A percentile compares a stretch with the other conserved stretches of the same genome.
These are phyloP conservation scores for Plasmodium falciparum DNA, from an alignment of 169 alveolate genomes.

Conservation along the genomic window DNA sequence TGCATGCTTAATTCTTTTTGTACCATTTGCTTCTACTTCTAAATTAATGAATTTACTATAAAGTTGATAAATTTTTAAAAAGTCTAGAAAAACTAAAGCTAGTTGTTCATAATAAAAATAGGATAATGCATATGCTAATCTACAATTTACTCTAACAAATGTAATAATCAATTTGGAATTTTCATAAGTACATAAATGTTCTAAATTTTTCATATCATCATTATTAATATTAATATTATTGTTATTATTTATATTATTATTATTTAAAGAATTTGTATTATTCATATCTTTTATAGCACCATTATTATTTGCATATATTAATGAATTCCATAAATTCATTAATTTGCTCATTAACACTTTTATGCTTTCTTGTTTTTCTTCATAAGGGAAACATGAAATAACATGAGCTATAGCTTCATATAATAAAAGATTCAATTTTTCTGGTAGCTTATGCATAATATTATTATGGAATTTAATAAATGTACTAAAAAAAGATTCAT, in stretches of 20 bases:
- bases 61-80: conserved; percentile 83
- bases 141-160: conserved; percentile 71
- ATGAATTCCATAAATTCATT: conserved; percentile 59
- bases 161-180: conserved; percentile 71
- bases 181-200: conserved; percentile 66
- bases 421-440: conserved; percentile 33
- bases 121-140: conserved; percentile 76
- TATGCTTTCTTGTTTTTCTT: conserved; percentile 74
- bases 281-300: conserved; percentile 33
- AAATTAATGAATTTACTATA: conserved; percentile 84
- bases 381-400: conserved; percentile 70
- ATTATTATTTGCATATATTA: conserved; percentile 47
- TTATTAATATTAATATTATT: neutral
- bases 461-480: conserved; percentile 74
- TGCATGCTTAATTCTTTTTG: conserved; percentile 73
- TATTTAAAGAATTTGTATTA: conserved; percentile 5
- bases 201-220: conserved; percentile 55
- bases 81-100: conserved; percentile 59
- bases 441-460: conserved; percentile 73
- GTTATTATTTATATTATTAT: conserved; percentile 6
- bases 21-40: conserved; percentile 84
- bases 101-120: conserved; percentile 70
- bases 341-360: conserved; percentile 71
- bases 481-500: conserved; percentile 77
- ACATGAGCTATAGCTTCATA: conserved; percentile 77